Percentiles rank a stretch among this genome's conserved stretches.
Evolutionary conservation across 257 asterid species (phyloP).

Genomic region (Hygrophila difformis): DNA sequence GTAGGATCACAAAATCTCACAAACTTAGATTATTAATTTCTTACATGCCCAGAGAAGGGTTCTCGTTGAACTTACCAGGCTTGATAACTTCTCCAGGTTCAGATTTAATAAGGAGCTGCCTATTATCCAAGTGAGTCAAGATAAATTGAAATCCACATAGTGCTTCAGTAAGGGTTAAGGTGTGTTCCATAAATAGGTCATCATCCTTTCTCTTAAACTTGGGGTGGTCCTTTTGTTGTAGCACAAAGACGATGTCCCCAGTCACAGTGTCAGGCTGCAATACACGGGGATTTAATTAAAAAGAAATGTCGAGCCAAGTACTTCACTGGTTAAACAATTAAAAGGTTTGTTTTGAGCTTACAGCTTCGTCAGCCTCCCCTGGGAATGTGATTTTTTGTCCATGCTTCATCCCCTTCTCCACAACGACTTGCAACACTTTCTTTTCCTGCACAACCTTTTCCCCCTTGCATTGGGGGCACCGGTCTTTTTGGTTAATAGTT

Average conservation of each 20-base stretch:
- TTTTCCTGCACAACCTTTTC: conserved; percentile 80
- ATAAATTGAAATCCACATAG: conserved; percentile 88
- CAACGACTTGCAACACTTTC: conserved; percentile 85
- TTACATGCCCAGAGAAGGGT: not conserved
- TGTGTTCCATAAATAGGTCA: conserved; percentile 74
- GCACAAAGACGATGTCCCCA: conserved; percentile 78
- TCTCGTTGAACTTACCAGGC: conserved; percentile 44
- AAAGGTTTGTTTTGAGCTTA: conserved; percentile 12
- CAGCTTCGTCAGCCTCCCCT: conserved; percentile 98
- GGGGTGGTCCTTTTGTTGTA: conserved; percentile 88
- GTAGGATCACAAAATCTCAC: no score
- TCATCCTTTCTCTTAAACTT: conserved; percentile 89
- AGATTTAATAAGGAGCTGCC: conserved; percentile 84
- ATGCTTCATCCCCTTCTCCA: conserved; percentile 94
- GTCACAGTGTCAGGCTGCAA: conserved; percentile 91
- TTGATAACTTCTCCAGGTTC: conserved; percentile 86
- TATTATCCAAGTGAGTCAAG: conserved; percentile 68
- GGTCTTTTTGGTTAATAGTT: conserved; percentile 66
- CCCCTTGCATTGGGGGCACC: conserved; percentile 82
- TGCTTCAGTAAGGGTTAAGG: conserved; percentile 80
- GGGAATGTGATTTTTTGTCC: conserved; percentile 88
- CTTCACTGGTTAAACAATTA: not conserved
- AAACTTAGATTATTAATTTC: no score
- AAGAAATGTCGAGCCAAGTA: not conserved
- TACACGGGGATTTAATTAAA: conserved; percentile 1